Base-by-base conservation (phyloP, 2,329 filamentous ascomycete genomes). In the Dothistroma pini region DNA sequence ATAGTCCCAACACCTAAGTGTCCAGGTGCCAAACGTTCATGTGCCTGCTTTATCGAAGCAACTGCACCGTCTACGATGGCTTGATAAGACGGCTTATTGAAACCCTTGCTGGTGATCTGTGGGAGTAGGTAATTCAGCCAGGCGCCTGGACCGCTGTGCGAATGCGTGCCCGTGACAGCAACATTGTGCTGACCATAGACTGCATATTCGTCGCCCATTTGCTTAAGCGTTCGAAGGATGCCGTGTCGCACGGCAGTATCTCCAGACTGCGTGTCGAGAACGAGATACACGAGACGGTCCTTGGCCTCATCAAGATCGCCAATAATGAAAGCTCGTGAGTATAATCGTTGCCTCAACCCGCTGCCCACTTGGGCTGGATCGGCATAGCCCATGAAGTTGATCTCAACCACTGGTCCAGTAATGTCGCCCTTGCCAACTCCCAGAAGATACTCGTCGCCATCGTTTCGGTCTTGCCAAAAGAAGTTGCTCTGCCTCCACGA, bases 51-150 rank as follows among this genome's bases (percentile, higher is more conserved):
- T 68, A 97, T 92, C 0, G 93, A 96, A 1, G 91, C 78, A 1
- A 97, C 72, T 1, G 91, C 88, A 1, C 93, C 93, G 68, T 95
- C 87, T 0, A 97, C 91, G 63, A 97, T 91, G 31, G 93, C 92
- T 65, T 88, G 83, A 71, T 96, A 96, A 70, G 90, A 96, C 75
- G 96, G 90, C 70, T 87, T 86, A 75, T 91, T 84, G 69, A 96
- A 97, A 0, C 93, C 93, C 61, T 89, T 83, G 70, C 87, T 93
- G 0, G 93, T 95, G 66, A 97, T 89, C 72, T 97, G 93, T 8
- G 93, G 93, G 6, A 97, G 81, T 10, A 97, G 83, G 72, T 97
- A 97, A 76, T 97, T 97, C 73, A 96, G 81, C 91, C 92, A 97
- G 6, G 89, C 93, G 1, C 90, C 93, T 0, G 93, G 93, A 0